Evolutionary conservation across 2,329 filamentous ascomycete genomes (phyloP), one percentile per base, ranked within the genome.

Genomic region (Fusarium falciforme): DNA sequence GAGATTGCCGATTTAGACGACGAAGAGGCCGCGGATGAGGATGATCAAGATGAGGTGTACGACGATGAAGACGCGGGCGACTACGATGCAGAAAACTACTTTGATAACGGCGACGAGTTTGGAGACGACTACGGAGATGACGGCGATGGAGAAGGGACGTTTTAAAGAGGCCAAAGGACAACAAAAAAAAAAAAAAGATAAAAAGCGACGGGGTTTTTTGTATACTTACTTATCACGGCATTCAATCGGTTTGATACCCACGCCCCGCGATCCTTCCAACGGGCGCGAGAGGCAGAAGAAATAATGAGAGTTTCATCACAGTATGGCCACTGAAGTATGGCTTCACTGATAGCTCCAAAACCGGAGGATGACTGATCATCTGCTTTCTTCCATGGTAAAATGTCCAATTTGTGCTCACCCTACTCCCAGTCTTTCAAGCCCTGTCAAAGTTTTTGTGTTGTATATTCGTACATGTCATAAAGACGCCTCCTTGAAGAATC

Each of bases 71-170:
- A 89, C 58, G 89, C 87, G 2, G 89, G 89, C 9, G 89, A 91
- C 69, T 91, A 91, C 77, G 87, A 91, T 52, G 89, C 89, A 3
- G 89, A 91, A 76, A 85, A 85, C 11, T 90, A 90, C 81, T 91
- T 91, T 77, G 89, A 90, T 68, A 88, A 86, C 27, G 88, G 88
- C 14, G 87, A 89, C 70, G 88, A 89, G 27, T 85, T 88, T 61
- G 85, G 86, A 38, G 86, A 87, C 25, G 87, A 88, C 55, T 86
- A 86, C 57, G 87, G 84, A 5, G 86, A 86, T 11, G 86, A 86
- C 9, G 88, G 88, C 27, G 89, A 88, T 36, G 87, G 83, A 44
- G 84, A 85, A 72, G 82, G 81, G 9, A 84, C 83, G 5, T 84
- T 82, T 55, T 84, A 61, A 71, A 47, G 74, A 40, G 55, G 64